These are phyloP conservation scores for Halenospora varia DNA, from an alignment of 495 filamentous ascomycete species.

Conservation along the genomic window DNA sequence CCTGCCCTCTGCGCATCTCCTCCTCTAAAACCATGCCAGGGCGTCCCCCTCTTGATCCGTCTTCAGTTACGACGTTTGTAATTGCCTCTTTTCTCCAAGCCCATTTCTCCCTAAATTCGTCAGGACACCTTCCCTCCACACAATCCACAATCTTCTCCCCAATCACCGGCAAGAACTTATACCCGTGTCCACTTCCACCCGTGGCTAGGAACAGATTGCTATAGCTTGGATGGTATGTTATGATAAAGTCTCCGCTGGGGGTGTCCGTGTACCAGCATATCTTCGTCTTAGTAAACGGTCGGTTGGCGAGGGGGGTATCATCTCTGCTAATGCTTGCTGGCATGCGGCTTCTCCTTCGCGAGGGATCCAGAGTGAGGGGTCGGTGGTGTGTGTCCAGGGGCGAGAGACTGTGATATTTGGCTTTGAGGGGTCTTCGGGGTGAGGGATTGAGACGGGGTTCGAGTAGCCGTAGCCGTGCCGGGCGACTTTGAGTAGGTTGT, in stretches of 20 bases:
- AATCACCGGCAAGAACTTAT: constrained; percentile 84
- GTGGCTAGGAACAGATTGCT: constrained; percentile 72
- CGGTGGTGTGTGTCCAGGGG: constrained; percentile 16
- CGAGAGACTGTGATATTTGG: constrained; percentile 16
- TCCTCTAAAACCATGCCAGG: constrained; percentile 51
- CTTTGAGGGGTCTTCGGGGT: constrained; percentile 27
- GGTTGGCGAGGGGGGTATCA: constrained; percentile 57
- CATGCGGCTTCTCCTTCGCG: constrained; percentile 58
- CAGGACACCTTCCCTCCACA: constrained; percentile 51
- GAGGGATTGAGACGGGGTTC: constrained; percentile 53
- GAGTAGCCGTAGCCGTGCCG: constrained; percentile 79
- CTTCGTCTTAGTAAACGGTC: constrained; percentile 65
- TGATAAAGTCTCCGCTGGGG: constrained; percentile 72
- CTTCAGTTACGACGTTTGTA: constrained; percentile 46
- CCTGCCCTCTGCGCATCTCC: constrained; percentile 42
- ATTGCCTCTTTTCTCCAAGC: constrained; percentile 50
- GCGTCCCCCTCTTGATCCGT: constrained; percentile 61
- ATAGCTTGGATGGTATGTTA: constrained; percentile 69
- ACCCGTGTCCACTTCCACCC: constrained; percentile 82
- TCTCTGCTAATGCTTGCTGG: constrained; percentile 53
- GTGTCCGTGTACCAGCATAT: constrained; percentile 93
- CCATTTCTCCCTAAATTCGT: constrained; percentile 63
- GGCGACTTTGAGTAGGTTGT: constrained; percentile 74
- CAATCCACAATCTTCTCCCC: constrained; percentile 74
- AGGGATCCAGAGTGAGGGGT: constrained; percentile 37